These are phyloP conservation scores for Starmerella floricola DNA, from an alignment of 805 yeast species.

Conservation along the genomic window DNA sequence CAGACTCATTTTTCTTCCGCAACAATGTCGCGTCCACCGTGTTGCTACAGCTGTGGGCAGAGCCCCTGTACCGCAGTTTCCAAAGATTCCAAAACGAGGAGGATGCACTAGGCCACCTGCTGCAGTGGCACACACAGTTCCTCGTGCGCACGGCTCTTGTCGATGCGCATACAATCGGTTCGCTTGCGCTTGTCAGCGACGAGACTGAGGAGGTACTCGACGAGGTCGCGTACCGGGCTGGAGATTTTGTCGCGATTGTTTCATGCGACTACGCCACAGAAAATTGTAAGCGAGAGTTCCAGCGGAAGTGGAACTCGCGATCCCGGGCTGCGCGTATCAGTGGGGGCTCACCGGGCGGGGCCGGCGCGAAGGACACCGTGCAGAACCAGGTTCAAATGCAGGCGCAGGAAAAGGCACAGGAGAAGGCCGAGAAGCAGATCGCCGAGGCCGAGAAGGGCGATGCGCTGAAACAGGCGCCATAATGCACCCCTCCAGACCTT, in stretches of 20 bases:
- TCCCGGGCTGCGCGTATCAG: conserved; percentile 14
- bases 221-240: conserved; percentile 25
- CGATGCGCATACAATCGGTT: conserved; percentile 45
- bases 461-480: conserved; percentile 2
- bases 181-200: conserved; percentile 22
- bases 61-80: conserved; percentile 57
- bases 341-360: conserved; percentile 1
- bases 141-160: conserved; percentile 63
- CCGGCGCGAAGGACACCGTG: conserved; percentile 15
- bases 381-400: conserved; percentile 22
- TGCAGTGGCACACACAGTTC: conserved; percentile 89
- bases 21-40: conserved; percentile 50
- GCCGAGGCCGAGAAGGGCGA: conserved; percentile 8
- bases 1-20: conserved; percentile 58
- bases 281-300: conserved; percentile 25
- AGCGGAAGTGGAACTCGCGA: conserved; percentile 24
- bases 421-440: conserved; percentile 18
- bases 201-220: conserved; percentile 17
- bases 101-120: conserved; percentile 62
- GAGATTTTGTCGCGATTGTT: conserved; percentile 27
- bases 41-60: conserved; percentile 69
- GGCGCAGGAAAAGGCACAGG: conserved; percentile 21
- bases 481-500: too few species aligned
- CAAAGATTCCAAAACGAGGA: conserved; percentile 42
- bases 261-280: conserved; percentile 29